Conservation (phyloP, 2,329 filamentous ascomycete genomes). For the Claviceps pusilla region DNA sequence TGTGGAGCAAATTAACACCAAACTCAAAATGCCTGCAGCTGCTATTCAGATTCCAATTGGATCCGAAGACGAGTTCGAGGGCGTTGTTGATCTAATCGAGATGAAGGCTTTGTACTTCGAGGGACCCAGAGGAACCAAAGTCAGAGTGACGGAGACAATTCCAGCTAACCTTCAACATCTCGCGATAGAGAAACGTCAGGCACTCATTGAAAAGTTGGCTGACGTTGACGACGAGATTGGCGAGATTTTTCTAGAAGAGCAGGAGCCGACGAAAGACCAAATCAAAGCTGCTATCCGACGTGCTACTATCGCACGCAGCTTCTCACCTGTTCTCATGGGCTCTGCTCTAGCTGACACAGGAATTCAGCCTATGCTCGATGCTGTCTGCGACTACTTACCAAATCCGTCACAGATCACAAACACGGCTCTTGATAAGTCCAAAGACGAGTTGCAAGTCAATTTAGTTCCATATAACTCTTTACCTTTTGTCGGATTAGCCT, state of each 20-base stretch:
- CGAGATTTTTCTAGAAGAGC: conserved; percentile 82
- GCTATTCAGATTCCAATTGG: conserved; percentile 93
- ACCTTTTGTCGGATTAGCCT: conserved; percentile 88
- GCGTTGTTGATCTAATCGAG: conserved; percentile 79
- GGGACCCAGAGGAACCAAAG: conserved; percentile 61
- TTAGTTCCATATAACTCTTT: conserved; percentile 85
- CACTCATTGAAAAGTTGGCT: conserved; percentile 84
- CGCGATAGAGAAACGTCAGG: conserved; percentile 66
- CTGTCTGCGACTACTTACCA: conserved; percentile 87
- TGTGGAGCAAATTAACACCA: conserved; percentile 92
- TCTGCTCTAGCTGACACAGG: conserved; percentile 89
- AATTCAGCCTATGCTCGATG: conserved; percentile 92
- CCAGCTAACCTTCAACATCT: conserved; percentile 65
- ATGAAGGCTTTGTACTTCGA: conserved; percentile 94
- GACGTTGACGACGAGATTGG: conserved; percentile 98
- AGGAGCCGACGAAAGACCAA: conserved; percentile 62
- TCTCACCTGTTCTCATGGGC: conserved; percentile 92
- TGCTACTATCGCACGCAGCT: conserved; percentile 76
- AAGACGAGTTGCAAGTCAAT: conserved; percentile 65
- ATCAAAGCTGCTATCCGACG: conserved; percentile 86
- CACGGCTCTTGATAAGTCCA: conserved; percentile 68
- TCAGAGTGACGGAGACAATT: conserved; percentile 63
- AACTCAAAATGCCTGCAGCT: conserved; percentile 83
- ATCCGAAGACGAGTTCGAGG: conserved; percentile 76
- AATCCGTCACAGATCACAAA: conserved; percentile 85